A percentile compares a stretch with the other conserved stretches of the same genome.
These are phyloP conservation scores for Paraconiothyrium brasiliense DNA, from an alignment of 2,329 filamentous ascomycete genomes.

Conservation along the genomic window DNA sequence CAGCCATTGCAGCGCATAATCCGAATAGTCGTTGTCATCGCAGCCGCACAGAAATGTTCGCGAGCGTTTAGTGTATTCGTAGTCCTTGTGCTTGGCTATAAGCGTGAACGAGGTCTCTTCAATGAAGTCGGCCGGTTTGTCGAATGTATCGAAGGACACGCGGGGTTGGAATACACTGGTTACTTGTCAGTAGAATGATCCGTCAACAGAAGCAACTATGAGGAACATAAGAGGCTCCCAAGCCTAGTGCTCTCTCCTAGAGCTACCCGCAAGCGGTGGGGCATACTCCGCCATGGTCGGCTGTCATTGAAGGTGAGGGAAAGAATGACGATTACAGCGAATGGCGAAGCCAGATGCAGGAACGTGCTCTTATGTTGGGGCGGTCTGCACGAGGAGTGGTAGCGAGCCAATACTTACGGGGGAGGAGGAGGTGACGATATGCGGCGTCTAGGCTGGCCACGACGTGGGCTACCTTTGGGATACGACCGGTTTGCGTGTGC, in stretches of 20 bases:
- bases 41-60: conserved; percentile 91
- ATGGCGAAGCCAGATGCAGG: conserved; percentile 15
- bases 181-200: conserved; percentile 25
- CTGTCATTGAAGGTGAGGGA: conserved; percentile 13
- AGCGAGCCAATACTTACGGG: conserved; percentile 47
- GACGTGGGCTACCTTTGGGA: conserved; percentile 45
- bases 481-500: conserved; percentile 42
- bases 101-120: conserved; percentile 74
- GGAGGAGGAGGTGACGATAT: conserved; percentile 54
- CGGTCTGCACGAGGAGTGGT: conserved; percentile 13
- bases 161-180: conserved; percentile 70
- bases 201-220: conserved; percentile 21
- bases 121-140: conserved; percentile 70
- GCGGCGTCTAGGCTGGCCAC: conserved; percentile 42
- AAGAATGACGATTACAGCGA: conserved; percentile 12
- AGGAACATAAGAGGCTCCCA: conserved; percentile 31
- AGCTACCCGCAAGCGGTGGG: conserved; percentile 28
- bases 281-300: conserved; percentile 39
- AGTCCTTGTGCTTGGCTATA: conserved; percentile 86
- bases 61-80: conserved; percentile 80
- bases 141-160: conserved; percentile 80
- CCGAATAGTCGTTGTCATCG: conserved; percentile 90
- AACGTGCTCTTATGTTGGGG: conserved; percentile 19
- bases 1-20: conserved; percentile 91
- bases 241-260: conserved; percentile 29